Conservation (phyloP, 371 early-diverging fungal species). For the Haplosporangium sp. region DNA sequence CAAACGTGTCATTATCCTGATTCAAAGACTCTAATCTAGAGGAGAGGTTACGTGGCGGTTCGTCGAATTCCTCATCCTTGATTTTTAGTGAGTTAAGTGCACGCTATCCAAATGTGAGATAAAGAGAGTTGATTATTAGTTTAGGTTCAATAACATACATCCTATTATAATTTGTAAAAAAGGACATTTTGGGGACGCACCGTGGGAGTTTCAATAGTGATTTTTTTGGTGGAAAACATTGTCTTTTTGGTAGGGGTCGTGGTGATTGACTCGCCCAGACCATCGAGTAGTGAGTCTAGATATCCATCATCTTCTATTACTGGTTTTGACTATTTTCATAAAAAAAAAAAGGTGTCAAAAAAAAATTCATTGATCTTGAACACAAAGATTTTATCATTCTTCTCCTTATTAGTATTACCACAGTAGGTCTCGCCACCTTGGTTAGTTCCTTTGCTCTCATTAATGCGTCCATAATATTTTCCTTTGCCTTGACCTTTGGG, state of each 20-base stretch:
- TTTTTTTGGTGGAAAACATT: conserved; percentile 7
- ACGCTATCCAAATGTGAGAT: background rate
- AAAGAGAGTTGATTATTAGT: too few species aligned
- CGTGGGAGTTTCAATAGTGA: conserved; percentile 33
- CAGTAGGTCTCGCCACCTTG: conserved; percentile 11
- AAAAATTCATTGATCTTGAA: too few species aligned
- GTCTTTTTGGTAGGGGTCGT: conserved; percentile 32
- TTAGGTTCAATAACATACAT: too few species aligned
- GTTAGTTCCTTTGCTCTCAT: conserved; percentile 36
- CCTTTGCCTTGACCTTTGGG: conserved; percentile 40
- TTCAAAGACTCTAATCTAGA: conserved; percentile 14
- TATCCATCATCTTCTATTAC: conserved; percentile 10
- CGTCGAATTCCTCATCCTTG: conserved; percentile 37
- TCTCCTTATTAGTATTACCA: conserved; percentile 4
- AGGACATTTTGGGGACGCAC: conserved; percentile 4
- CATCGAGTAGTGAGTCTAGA: conserved; percentile 22
- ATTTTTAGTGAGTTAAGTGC: background rate
- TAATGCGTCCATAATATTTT: conserved; percentile 48
- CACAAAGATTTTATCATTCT: background rate
- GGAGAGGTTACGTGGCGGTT: conserved; percentile 13
- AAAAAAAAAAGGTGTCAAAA: too few species aligned
- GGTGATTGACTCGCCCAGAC: conserved; percentile 3
- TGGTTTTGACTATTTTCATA: conserved; percentile 18
- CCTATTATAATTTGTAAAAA: too few species aligned
- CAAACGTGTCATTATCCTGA: conserved; percentile 17